Evolutionary conservation across 495 filamentous ascomycete species (phyloP).

Genomic region (Talaromyces wortmannii): DNA sequence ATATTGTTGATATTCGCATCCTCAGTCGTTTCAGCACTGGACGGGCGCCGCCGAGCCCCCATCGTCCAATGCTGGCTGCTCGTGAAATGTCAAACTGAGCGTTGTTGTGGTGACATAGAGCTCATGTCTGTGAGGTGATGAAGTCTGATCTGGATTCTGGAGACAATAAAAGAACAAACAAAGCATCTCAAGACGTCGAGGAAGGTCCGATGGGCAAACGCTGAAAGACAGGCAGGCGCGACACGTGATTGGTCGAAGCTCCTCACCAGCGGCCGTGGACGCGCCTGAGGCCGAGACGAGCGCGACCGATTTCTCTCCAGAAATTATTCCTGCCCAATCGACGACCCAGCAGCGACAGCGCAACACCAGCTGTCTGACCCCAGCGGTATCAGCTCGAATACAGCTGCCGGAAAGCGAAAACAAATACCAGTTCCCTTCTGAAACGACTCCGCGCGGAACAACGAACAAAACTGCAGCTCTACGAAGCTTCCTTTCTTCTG

Average conservation of each 20-base stretch:
- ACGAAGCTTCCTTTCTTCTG: not conserved
- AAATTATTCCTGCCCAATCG: no score
- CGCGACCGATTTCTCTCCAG: not conserved
- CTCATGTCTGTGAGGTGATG: not conserved
- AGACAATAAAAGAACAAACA: not conserved
- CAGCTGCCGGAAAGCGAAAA: no score
- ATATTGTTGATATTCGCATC: not conserved
- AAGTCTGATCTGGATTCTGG: not conserved
- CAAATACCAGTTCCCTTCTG: no score
- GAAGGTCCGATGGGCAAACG: constrained; percentile 10
- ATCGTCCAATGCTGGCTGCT: not conserved
- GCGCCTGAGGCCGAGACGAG: not conserved
- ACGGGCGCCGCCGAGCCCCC: not conserved
- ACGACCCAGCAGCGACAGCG: no score
- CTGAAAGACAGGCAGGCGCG: not conserved
- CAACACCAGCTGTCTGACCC: no score
- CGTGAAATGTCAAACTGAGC: not conserved
- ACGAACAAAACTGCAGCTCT: not conserved
- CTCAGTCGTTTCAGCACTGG: not conserved
- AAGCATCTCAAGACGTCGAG: not conserved
- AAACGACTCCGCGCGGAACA: not conserved
- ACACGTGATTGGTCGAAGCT: not conserved
- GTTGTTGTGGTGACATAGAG: not conserved
- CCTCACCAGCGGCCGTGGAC: not conserved
- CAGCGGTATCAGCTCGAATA: no score